Conservation (phyloP, 2,329 filamentous ascomycete species). For the Pseudogymnoascus sp. region DNA sequence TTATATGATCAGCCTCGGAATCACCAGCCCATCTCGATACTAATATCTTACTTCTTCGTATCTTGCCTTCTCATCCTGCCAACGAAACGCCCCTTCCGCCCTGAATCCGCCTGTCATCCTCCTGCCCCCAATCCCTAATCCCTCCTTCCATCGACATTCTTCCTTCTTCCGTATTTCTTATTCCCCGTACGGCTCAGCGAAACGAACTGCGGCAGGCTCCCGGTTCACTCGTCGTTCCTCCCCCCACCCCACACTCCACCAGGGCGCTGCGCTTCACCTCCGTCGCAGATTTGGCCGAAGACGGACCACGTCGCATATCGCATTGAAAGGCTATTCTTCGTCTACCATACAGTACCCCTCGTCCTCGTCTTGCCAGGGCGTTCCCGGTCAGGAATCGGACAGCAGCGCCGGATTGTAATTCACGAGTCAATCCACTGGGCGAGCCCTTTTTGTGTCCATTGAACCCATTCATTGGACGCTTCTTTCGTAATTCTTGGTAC, state of each 20-base stretch:
- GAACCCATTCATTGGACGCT: background rate
- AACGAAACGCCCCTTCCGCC: background rate
- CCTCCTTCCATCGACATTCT: background rate
- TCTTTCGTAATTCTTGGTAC: background rate
- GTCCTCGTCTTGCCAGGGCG: slow-evolving; percentile 1
- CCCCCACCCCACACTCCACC: slow-evolving; percentile 1
- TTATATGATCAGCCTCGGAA: background rate
- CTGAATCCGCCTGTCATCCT: background rate
- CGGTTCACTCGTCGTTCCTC: background rate
- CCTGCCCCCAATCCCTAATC: background rate
- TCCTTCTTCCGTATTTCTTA: background rate
- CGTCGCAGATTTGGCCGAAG: slow-evolving; percentile 1
- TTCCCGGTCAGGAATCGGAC: background rate
- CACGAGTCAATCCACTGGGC: background rate
- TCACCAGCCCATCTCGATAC: background rate
- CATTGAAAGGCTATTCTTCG: background rate
- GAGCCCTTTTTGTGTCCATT: no score
- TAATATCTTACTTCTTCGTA: background rate
- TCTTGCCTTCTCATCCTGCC: background rate
- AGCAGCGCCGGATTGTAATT: background rate
- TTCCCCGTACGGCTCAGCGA: slow-evolving; percentile 4
- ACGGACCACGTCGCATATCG: background rate
- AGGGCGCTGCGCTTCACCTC: background rate
- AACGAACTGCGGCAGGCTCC: slow-evolving; percentile 6
- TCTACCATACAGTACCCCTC: background rate